These are phyloP conservation scores for Conoideocrella luteorostrata DNA, from an alignment of 2,329 filamentous ascomycete genomes.

Conservation along the genomic window DNA sequence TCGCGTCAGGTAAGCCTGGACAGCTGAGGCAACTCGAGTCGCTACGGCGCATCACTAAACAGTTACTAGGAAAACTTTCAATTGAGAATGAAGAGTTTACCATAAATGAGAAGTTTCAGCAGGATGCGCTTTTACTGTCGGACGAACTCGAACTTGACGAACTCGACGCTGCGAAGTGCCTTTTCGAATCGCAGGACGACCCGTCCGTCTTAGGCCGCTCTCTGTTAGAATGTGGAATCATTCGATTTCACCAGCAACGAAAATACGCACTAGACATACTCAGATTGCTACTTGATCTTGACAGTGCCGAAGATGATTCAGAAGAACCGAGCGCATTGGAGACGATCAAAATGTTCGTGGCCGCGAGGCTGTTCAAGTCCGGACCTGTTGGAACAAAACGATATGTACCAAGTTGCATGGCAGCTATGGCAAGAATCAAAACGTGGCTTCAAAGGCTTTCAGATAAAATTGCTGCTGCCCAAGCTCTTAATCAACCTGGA, in stretches of 20 bases:
- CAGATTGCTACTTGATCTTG: slow-evolving; percentile 68
- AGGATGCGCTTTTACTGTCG: slow-evolving; percentile 72
- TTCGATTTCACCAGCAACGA: slow-evolving; percentile 82
- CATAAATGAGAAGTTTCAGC: slow-evolving; percentile 82
- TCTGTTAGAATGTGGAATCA: slow-evolving; percentile 70
- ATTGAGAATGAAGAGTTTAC: slow-evolving; percentile 68
- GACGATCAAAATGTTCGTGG: slow-evolving; percentile 28
- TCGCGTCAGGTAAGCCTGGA: slow-evolving; percentile 55
- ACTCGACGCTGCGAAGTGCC: slow-evolving; percentile 69
- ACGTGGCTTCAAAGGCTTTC: slow-evolving; percentile 67
- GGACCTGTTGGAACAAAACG: slow-evolving; percentile 41
- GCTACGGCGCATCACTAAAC: slow-evolving; percentile 10
- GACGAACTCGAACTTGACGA: slow-evolving; percentile 91
- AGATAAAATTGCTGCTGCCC: slow-evolving; percentile 69
- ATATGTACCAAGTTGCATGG: slow-evolving; percentile 69
- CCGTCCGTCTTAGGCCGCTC: slow-evolving; percentile 63
- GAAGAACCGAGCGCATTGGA: slow-evolving; percentile 29
- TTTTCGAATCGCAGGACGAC: slow-evolving; percentile 68
- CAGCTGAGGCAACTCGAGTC: slow-evolving; percentile 1
- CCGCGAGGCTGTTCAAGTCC: slow-evolving; percentile 25
- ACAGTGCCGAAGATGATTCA: slow-evolving; percentile 48
- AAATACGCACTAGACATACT: slow-evolving; percentile 78
- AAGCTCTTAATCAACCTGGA: slow-evolving; percentile 63
- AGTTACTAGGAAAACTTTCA: slow-evolving; percentile 62
- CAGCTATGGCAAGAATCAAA: slow-evolving; percentile 70